Evolutionary conservation across 257 asterid species (phyloP).

Genomic region (Forsythia suspensa): DNA sequence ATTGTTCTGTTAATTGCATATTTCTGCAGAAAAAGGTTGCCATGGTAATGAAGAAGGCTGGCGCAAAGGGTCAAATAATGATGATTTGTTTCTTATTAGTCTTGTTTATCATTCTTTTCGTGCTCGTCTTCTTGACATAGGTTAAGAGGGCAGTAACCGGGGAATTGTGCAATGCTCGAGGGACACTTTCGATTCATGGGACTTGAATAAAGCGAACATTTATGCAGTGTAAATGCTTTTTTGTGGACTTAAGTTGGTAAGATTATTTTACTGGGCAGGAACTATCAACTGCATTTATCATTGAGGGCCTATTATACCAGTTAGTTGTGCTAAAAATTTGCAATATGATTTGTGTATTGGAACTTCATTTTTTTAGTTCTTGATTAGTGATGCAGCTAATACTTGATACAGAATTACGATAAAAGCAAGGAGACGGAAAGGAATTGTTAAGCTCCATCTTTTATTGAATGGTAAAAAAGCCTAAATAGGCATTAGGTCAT

Average conservation of each 20-base stretch:
- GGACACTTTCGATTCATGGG: conserved; percentile 4
- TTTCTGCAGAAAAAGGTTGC: conserved; percentile 82
- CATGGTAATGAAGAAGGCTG: conserved; percentile 95
- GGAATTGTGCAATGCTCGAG: conserved; percentile 1
- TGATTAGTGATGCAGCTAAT: background rate
- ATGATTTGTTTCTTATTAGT: conserved; percentile 77
- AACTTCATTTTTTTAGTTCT: background rate
- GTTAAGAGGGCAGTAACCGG: background rate
- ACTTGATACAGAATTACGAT: too few species aligned
- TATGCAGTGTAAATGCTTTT: conserved; percentile 23
- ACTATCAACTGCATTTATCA: background rate
- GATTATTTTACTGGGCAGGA: background rate
- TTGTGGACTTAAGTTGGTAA: conserved; percentile 12
- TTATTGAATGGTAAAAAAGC: too few species aligned
- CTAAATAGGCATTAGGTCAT: too few species aligned
- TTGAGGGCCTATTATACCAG: background rate
- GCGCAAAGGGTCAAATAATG: conserved; percentile 90
- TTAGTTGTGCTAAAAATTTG: background rate
- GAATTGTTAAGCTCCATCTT: too few species aligned
- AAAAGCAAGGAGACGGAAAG: too few species aligned
- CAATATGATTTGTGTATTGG: background rate
- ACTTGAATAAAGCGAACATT: background rate
- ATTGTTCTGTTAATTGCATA: background rate
- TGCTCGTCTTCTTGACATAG: conserved; percentile 83
- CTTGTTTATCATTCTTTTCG: conserved; percentile 76